Evolutionary conservation across 2,329 filamentous ascomycete species (phyloP), one percentile per base, ranked within the genome.

Genomic region (Stachybotrys echinatus): DNA sequence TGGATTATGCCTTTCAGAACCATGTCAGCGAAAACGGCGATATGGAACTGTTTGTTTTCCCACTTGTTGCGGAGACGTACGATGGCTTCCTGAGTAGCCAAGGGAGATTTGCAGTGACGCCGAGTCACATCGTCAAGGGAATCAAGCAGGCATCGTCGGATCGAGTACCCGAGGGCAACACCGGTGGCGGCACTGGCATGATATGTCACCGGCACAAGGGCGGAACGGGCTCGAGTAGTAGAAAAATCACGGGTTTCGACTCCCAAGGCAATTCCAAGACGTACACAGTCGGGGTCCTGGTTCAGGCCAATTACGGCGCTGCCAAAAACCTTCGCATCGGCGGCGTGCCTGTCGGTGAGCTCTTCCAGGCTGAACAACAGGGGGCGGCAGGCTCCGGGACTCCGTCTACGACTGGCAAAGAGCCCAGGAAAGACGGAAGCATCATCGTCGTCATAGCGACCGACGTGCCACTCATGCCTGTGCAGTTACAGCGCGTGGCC

Each of bases 101-200:
- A 2, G 68, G 69, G 21, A 73, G 74, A 18, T 81, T 85, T 48
- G 72, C 74, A 1, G 72, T 87, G 3, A 76, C 70, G 21, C 69
- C 79, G 0, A 65, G 76, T 48, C 76, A 84, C 53, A 66, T 85
- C 31, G 68, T 80, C 23, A 61, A 69, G 4, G 79, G 80, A 1
- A 79, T 87, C 47, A 69, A 74, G 27, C 69, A 62, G 7, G 81
- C 79, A 1, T 69, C 67, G 3, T 67, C 70, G 8, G 78, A 73
- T 2, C 65, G 69, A 1, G 81, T 87, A 1, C 65, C 66, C 2
- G 84, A 88, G 63, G 84, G 84, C 0, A 82, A 80, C 55, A 76
- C 75, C 2, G 84, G 84, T 3, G 84, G 84, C 18, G 84, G 84
- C n/a, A 83, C 83, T 0, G 83, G 83, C 14, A 86, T 87, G 81